Evolutionary conservation across 164 flowering plant species (phyloP).

Genomic region (Magnolia sinica): DNA sequence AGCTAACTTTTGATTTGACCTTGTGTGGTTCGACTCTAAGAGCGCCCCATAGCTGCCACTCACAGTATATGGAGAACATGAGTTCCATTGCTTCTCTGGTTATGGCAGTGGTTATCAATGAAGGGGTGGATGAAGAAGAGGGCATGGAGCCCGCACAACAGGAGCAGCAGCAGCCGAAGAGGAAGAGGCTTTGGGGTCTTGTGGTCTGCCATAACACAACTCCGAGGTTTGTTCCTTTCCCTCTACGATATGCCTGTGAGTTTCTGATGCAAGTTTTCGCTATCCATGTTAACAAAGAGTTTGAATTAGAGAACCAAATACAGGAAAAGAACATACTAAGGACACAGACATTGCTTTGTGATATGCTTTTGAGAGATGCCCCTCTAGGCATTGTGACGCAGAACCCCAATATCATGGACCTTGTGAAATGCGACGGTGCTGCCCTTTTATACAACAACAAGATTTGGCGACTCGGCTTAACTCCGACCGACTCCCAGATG

Average conservation of each 20-base stretch:
- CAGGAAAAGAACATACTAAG: conserved; percentile 82
- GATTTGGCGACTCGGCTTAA: conserved; percentile 59
- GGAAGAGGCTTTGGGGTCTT: conserved; percentile 94
- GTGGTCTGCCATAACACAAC: conserved; percentile 88
- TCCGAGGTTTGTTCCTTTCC: conserved; percentile 95
- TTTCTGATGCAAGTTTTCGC: conserved; percentile 95
- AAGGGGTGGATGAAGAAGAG: conserved; percentile 56
- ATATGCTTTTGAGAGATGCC: conserved; percentile 88
- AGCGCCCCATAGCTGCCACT: conserved; percentile 89
- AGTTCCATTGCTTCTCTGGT: conserved; percentile 82
- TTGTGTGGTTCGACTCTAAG: conserved; percentile 87
- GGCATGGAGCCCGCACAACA: conserved; percentile 32
- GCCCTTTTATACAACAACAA: conserved; percentile 66
- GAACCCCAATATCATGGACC: conserved; percentile 87
- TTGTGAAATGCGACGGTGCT: conserved; percentile 94
- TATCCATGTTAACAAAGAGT: conserved; percentile 82
- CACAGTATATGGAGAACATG: conserved; percentile 93
- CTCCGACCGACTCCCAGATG: conserved; percentile 67
- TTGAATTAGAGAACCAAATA: conserved; percentile 77
- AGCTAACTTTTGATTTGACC: conserved; percentile 68
- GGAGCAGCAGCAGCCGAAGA: conserved; percentile 47
- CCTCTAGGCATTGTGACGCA: conserved; percentile 86
- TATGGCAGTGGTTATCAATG: conserved; percentile 87
- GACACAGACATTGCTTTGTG: conserved; percentile 90
- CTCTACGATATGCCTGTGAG: conserved; percentile 94